Percentiles rank a stretch among this genome's conserved stretches.
Evolutionary conservation across 148 eudicot species (phyloP).

Genomic region (Cornus suecica): DNA sequence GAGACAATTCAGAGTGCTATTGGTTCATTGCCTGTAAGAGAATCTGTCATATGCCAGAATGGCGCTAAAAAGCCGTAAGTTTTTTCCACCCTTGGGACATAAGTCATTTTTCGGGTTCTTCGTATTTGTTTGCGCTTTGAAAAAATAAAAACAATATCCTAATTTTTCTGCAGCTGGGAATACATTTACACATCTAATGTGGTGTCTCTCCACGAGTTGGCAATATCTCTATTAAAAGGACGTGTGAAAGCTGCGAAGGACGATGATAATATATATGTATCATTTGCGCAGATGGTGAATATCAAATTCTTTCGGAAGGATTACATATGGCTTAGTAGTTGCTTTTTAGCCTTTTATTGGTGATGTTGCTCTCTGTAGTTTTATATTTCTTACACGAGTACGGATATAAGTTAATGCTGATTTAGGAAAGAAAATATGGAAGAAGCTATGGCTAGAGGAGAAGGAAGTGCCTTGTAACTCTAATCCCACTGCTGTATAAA

Average conservation of each 20-base stretch:
- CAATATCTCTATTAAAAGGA: slow-evolving; percentile 62
- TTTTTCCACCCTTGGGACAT: background rate
- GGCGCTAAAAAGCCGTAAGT: slow-evolving; percentile 87
- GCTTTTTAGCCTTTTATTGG: background rate
- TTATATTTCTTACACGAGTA: background rate
- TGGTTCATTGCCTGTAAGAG: slow-evolving; percentile 60
- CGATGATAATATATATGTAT: slow-evolving; percentile 80
- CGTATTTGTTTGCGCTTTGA: background rate
- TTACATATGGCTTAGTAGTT: background rate
- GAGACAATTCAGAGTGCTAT: slow-evolving; percentile 52
- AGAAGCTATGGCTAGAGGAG: background rate
- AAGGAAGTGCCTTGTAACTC: background rate
- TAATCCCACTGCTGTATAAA: background rate
- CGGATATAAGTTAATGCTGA: background rate
- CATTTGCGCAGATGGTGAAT: slow-evolving; percentile 81
- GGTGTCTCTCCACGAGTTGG: slow-evolving; percentile 88
- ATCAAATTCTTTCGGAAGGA: background rate
- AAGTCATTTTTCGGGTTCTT: background rate
- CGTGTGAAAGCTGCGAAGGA: slow-evolving; percentile 46
- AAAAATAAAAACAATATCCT: background rate
- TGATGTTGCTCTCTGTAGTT: background rate
- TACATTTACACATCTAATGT: slow-evolving; percentile 95
- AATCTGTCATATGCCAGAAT: slow-evolving; percentile 43
- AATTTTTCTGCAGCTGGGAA: slow-evolving; percentile 49
- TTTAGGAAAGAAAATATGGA: background rate